Percentiles rank a stretch among this genome's conserved stretches.
Conservation (phyloP, 345 rosid species). For the Noccaea bulbosa region DNA sequence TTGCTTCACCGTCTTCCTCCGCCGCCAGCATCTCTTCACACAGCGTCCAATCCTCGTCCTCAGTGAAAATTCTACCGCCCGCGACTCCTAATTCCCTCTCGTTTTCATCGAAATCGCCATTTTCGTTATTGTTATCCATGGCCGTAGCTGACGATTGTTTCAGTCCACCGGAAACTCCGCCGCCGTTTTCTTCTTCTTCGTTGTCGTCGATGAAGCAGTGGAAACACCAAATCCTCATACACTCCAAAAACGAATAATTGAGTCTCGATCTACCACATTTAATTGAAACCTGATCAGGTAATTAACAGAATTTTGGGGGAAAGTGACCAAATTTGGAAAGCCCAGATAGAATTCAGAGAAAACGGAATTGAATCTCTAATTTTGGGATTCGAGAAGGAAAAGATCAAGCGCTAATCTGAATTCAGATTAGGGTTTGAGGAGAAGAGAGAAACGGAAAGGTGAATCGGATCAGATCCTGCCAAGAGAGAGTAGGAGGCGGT, state of each 20-base stretch:
- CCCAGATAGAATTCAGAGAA: slow-evolving; percentile 11
- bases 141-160: slow-evolving; percentile 28
- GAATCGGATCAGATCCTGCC: slow-evolving; percentile 38
- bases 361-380: not conserved
- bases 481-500: slow-evolving; percentile 18
- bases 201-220: slow-evolving; percentile 59
- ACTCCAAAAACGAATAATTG: slow-evolving; percentile 53
- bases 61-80: slow-evolving; percentile 24
- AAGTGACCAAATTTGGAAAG: slow-evolving; percentile 30
- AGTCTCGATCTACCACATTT: slow-evolving; percentile 64
- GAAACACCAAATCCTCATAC: slow-evolving; percentile 95
- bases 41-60: slow-evolving; percentile 31
- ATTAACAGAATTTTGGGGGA: slow-evolving; percentile 28
- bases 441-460: not conserved
- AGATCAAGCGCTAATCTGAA: slow-evolving; percentile 26
- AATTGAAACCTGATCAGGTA: not conserved
- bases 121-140: slow-evolving; percentile 47
- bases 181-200: slow-evolving; percentile 46
- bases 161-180: slow-evolving; percentile 24
- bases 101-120: slow-evolving; percentile 40
- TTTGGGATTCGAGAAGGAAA: not conserved
- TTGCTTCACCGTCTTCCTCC: slow-evolving; percentile 38
- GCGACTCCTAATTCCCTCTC: slow-evolving; percentile 40
- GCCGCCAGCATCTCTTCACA: slow-evolving; percentile 48
- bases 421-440: slow-evolving; percentile 37